phyloP scores from a whole-genome alignment of 2,329 filamentous ascomycete species.

The Metarhizium guizhouense region DNA sequence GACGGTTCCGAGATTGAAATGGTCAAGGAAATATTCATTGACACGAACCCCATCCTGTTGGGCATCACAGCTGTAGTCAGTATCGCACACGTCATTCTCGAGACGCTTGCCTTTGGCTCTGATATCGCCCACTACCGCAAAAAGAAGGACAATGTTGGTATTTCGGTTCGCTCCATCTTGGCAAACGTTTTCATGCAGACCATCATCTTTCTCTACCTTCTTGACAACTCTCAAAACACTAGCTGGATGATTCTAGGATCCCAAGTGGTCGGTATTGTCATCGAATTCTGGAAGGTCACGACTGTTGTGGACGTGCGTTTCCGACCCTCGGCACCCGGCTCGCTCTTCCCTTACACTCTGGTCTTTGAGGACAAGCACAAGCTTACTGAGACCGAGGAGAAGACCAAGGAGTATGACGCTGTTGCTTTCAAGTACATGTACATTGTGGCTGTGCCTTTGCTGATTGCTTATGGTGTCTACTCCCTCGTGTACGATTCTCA shows the following conservation, averaged over 20 bases:
- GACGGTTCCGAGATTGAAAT: constrained; percentile 94
- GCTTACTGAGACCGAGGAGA: constrained; percentile 88
- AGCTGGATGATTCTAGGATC: constrained; percentile 98
- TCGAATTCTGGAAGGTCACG: constrained; percentile 85
- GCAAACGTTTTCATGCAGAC: constrained; percentile 97
- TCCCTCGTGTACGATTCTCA: constrained; percentile 87
- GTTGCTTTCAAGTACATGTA: constrained; percentile 98
- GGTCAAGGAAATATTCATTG: constrained; percentile 89
- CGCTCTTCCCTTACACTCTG: constrained; percentile 68
- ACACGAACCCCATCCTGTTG: constrained; percentile 89
- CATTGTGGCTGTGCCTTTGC: constrained; percentile 77
- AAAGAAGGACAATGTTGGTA: constrained; percentile 98
- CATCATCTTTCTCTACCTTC: constrained; percentile 90
- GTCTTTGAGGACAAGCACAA: constrained; percentile 95
- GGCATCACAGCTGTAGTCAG: constrained; percentile 76
- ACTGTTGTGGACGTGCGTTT: constrained; percentile 86
- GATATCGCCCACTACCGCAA: constrained; percentile 98
- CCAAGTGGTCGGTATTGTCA: constrained; percentile 71
- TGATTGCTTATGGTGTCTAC: constrained; percentile 84
- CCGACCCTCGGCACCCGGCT: constrained; percentile 57
- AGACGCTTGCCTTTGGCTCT: constrained; percentile 92
- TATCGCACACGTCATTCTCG: constrained; percentile 87
- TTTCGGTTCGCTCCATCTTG: constrained; percentile 89
- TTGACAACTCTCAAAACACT: constrained; percentile 96
- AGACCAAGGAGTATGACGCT: constrained; percentile 97